A percentile compares a stretch with the other conserved stretches of the same genome.
These are phyloP conservation scores for Fusarium sp. DNA, from an alignment of 2,329 filamentous ascomycete genomes.

Conservation along the genomic window DNA sequence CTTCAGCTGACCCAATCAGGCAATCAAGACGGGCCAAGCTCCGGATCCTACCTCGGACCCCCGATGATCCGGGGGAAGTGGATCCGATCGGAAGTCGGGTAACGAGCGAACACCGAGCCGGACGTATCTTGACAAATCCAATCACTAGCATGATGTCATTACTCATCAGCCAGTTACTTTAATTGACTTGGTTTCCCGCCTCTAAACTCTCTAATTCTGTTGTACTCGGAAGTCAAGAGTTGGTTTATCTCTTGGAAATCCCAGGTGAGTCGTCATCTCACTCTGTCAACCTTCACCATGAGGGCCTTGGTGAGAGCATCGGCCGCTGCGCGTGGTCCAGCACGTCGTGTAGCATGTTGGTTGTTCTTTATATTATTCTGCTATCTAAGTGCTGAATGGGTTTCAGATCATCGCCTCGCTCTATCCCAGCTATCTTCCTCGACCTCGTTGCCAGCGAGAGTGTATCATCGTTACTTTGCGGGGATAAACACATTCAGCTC, in stretches of 20 bases:
- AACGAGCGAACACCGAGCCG: not conserved
- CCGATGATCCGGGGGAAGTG: slow-evolving; percentile 18
- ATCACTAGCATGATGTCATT: not conserved
- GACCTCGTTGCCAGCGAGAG: not conserved
- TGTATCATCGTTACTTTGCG: slow-evolving; percentile 5
- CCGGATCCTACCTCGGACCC: slow-evolving; percentile 3
- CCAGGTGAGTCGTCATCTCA: slow-evolving; percentile 1
- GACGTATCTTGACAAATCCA: slow-evolving; percentile 2
- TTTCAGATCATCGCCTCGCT: slow-evolving; percentile 24
- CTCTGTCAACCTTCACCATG: slow-evolving; percentile 5
- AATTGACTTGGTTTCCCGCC: not conserved
- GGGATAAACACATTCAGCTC: slow-evolving; percentile 4
- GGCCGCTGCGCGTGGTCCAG: slow-evolving; percentile 8
- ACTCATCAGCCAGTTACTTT: not conserved
- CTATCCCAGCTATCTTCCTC: slow-evolving; percentile 8
- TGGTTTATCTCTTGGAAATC: not conserved
- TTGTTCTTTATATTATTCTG: slow-evolving; percentile 31
- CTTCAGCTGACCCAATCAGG: not conserved
- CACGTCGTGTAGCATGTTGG: slow-evolving; percentile 36
- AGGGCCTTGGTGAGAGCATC: slow-evolving; percentile 9
- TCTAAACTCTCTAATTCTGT: no score
- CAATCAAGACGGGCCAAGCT: not conserved
- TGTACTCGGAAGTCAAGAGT: not conserved
- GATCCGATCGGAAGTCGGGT: slow-evolving; percentile 13
- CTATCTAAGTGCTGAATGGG: slow-evolving; percentile 35